phyloP scores from a whole-genome alignment of 495 filamentous ascomycete genomes.

The Echria macrotheca region DNA sequence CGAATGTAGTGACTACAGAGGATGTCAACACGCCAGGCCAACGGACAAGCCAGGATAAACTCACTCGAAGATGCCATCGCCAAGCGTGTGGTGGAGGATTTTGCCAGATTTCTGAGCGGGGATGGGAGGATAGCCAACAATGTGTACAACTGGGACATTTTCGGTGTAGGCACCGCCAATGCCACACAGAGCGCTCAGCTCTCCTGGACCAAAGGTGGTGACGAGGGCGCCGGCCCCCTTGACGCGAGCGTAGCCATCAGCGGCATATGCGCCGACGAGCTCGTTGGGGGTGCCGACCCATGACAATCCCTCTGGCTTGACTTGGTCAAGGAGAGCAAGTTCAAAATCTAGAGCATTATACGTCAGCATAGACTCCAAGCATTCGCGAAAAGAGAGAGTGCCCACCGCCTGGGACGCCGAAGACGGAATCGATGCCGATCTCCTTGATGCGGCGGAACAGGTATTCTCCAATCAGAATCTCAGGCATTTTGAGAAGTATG shows the following conservation, averaged over 20 bases:
- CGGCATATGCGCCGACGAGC: conserved; percentile 53
- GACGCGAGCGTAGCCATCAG: conserved; percentile 66
- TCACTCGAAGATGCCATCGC: conserved; percentile 18
- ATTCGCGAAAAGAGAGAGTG: too few species aligned
- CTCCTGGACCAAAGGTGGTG: conserved; percentile 67
- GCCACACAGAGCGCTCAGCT: conserved; percentile 64
- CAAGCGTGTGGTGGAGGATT: conserved; percentile 26
- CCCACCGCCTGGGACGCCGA: conserved; percentile 61
- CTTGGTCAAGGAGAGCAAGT: conserved; percentile 55
- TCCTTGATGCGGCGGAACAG: conserved; percentile 59
- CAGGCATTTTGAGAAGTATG: conserved; percentile 13
- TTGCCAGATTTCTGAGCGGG: conserved; percentile 48
- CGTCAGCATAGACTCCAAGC: neutral
- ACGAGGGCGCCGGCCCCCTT: conserved; percentile 61
- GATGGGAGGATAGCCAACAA: conserved; percentile 56
- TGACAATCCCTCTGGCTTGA: conserved; percentile 50
- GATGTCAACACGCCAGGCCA: too few species aligned
- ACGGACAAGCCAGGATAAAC: too few species aligned
- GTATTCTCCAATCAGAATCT: conserved; percentile 45
- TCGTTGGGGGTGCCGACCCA: conserved; percentile 72
- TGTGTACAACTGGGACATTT: conserved; percentile 58
- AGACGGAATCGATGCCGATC: conserved; percentile 55
- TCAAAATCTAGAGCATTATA: conserved; percentile 37
- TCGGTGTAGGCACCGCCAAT: conserved; percentile 61
- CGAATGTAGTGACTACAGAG: conserved; percentile 27